These are phyloP conservation scores for Aphanomyces euteiches DNA, from an alignment of 352 stramenopile species.

Conservation along the genomic window DNA sequence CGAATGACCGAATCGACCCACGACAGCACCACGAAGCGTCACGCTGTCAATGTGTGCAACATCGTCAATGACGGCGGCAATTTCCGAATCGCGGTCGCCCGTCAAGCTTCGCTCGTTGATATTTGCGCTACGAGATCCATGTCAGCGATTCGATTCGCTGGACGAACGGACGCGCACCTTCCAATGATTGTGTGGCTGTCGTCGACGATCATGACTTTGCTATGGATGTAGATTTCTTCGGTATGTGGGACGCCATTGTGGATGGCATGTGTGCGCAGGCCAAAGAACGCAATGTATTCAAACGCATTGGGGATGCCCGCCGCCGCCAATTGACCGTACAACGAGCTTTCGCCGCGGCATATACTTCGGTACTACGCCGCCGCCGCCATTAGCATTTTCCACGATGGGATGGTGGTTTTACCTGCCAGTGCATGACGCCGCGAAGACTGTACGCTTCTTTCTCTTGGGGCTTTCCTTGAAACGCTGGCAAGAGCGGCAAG, in stretches of 20 bases:
- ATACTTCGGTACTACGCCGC: constrained; percentile 73
- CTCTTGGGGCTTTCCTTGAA: constrained; percentile 70
- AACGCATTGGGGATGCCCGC: constrained; percentile 74
- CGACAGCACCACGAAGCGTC: constrained; percentile 44
- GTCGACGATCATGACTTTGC: constrained; percentile 89
- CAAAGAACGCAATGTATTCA: constrained; percentile 86
- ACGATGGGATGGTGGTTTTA: constrained; percentile 5
- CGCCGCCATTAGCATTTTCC: no score
- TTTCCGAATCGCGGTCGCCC: constrained; percentile 83
- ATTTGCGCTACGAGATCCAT: constrained; percentile 46
- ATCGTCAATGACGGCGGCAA: constrained; percentile 81
- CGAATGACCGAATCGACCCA: constrained; percentile 79
- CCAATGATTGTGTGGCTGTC: constrained; percentile 76
- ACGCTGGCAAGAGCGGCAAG: constrained; percentile 79
- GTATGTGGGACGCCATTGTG: constrained; percentile 46
- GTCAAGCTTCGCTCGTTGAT: constrained; percentile 86
- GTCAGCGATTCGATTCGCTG: no score
- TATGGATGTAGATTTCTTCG: constrained; percentile 86
- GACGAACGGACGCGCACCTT: constrained; percentile 30
- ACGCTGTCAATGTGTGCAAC: constrained; percentile 52
- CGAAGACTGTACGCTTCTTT: constrained; percentile 78
- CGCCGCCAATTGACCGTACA: constrained; percentile 76
- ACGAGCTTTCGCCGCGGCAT: constrained; percentile 71
- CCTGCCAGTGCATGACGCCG: constrained; percentile 81
- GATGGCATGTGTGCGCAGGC: constrained; percentile 58